These are phyloP conservation scores for Lichtheimia corymbifera DNA, from an alignment of 371 early-diverging fungal genomes.

Conservation along the genomic window DNA sequence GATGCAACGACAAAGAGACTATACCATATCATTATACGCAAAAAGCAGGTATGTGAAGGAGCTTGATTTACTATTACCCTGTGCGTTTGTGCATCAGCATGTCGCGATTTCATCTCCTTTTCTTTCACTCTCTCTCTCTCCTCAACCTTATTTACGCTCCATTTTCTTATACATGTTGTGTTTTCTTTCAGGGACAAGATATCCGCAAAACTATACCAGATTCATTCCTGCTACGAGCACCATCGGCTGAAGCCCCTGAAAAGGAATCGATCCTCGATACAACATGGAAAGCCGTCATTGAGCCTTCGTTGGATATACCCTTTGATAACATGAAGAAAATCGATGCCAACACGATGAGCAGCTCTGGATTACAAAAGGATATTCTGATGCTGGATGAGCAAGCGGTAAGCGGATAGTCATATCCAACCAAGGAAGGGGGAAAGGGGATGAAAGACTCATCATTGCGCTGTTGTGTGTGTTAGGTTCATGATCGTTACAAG, in stretches of 20 bases:
- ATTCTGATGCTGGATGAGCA: constrained; percentile 56
- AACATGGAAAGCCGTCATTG: constrained; percentile 26
- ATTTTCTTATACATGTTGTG: neutral
- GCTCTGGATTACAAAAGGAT: constrained; percentile 57
- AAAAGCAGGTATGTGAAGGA: constrained; percentile 29
- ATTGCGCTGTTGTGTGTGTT: neutral
- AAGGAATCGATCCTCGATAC: constrained; percentile 8
- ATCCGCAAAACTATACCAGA: constrained; percentile 23
- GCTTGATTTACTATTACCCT: too few species aligned
- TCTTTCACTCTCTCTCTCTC: neutral
- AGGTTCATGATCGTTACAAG: constrained; percentile 74
- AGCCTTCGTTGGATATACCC: constrained; percentile 20
- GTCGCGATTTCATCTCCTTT: neutral
- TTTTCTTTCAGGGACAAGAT: constrained; percentile 16
- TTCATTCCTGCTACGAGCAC: constrained; percentile 27
- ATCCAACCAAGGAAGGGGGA: too few species aligned
- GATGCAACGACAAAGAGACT: constrained; percentile 7
- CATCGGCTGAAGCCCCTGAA: neutral
- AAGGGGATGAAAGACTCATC: neutral
- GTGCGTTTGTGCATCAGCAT: too few species aligned
- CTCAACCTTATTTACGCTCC: constrained; percentile 1
- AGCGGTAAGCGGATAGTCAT: constrained; percentile 23
- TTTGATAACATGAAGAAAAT: constrained; percentile 29
- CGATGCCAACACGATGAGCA: constrained; percentile 33
- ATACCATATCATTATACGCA: constrained; percentile 40